phyloP scores from a whole-genome alignment of 2,329 filamentous ascomycete species.

The Aspergillus candidus region DNA sequence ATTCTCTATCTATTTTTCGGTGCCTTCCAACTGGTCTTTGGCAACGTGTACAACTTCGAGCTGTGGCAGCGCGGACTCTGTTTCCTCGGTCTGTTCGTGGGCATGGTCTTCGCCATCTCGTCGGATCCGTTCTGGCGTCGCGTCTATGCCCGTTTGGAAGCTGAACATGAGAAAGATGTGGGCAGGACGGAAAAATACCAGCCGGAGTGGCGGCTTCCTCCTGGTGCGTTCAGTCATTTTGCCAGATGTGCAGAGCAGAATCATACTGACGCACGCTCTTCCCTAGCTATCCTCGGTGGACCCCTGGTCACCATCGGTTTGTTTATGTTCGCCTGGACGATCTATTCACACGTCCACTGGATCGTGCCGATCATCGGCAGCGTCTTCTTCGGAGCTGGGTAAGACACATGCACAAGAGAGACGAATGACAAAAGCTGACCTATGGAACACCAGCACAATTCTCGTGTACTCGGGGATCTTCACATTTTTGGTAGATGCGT shows the following conservation, averaged over 20 bases:
- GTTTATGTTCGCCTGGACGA: conserved; percentile 87
- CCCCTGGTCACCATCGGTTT: conserved; percentile 72
- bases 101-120: conserved; percentile 41
- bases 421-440: conserved; percentile 4
- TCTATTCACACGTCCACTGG: conserved; percentile 66
- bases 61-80: conserved; percentile 73
- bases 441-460: conserved; percentile 52
- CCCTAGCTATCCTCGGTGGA: conserved; percentile 59
- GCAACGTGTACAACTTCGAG: conserved; percentile 66
- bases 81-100: conserved; percentile 56
- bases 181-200: conserved; percentile 52
- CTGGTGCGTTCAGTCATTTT: conserved; percentile 40
- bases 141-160: conserved; percentile 39
- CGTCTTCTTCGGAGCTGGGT: conserved; percentile 64
- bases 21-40: conserved; percentile 76
- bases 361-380: conserved; percentile 70
- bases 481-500: conserved; percentile 70
- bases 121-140: conserved; percentile 44
- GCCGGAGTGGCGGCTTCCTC: conserved; percentile 79
- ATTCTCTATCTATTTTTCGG: conserved; percentile 89
- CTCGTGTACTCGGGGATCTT: conserved; percentile 80
- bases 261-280: conserved; percentile 6
- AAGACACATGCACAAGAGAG: conserved; percentile 28
- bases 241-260: neutral
- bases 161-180: conserved; percentile 29